Percentiles rank a stretch among this genome's conserved stretches.
These are phyloP conservation scores for Aspergillus candidus DNA, from an alignment of 2,329 filamentous ascomycete species.

Conservation along the genomic window DNA sequence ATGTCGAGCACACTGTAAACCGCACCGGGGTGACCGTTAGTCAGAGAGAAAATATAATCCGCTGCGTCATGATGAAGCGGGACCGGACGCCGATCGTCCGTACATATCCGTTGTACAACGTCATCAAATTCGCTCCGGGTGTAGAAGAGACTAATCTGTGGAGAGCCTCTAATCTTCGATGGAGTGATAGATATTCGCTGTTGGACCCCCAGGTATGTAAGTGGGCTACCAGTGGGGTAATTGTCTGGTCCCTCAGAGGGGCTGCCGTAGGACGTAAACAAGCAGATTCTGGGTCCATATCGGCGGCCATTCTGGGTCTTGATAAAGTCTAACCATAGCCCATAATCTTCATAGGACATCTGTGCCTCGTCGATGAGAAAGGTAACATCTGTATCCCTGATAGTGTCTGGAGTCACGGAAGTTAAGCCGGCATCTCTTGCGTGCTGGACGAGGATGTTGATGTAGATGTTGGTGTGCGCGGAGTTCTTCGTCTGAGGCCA, in stretches of 20 bases:
- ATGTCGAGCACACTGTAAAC: not conserved
- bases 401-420: too few species aligned
- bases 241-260: not conserved
- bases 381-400: not conserved
- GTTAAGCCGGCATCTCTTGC: too few species aligned
- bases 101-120: slow-evolving; percentile 4
- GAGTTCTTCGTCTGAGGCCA: not conserved
- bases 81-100: not conserved
- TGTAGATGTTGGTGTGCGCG: slow-evolving; percentile 1
- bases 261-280: slow-evolving; percentile 9
- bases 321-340: slow-evolving; percentile 6
- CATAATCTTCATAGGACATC: slow-evolving; percentile 3
- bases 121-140: slow-evolving; percentile 6
- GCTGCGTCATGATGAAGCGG: slow-evolving; percentile 22
- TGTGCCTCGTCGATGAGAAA: slow-evolving; percentile 10
- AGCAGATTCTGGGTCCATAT: slow-evolving; percentile 5
- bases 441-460: too few species aligned
- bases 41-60: slow-evolving; percentile 6
- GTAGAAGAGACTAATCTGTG: slow-evolving; percentile 5
- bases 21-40: slow-evolving; percentile 8
- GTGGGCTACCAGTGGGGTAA: not conserved
- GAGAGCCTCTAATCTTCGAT: not conserved
- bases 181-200: slow-evolving; percentile 6
- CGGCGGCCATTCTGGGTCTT: not conserved
- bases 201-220: slow-evolving; percentile 2